Base-by-base conservation (phyloP, 768 basidiomycete genomes). In the Boletus pseudo-olivaceus region DNA sequence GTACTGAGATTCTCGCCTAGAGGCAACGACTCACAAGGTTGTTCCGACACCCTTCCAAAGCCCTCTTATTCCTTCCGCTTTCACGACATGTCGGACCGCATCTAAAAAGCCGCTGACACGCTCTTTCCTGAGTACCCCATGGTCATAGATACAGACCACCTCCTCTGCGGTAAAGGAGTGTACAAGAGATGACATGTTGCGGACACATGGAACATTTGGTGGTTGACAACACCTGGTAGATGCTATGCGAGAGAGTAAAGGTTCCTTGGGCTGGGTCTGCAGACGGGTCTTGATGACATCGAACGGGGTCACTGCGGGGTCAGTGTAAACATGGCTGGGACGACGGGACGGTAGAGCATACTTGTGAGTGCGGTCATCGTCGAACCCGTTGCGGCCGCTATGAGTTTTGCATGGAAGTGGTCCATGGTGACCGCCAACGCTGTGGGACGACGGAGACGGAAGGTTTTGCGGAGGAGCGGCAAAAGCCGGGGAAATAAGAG, bases 11-110 rank as follows among this genome's bases (percentile, higher is more conserved):
- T 46, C 29, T 45, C 20, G 19, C 35, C 0, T 14, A 34, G 35
- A 20, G 33, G 39, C 32, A 48, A 41, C 4, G 37, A 47, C 91
- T 73, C 65, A 94, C 90, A 98, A 68, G 27, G 93, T 82, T 4
- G 95, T 97, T 8, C 93, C 94, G 1, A 82, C 88, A 47, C 97
- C 97, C 68, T 98, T 95, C 97, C 97, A 99, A 1, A 99, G 73
- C 0, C 94, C 95, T 43, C 82, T 76, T 2, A 87, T 58, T 11
- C 97, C 96, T 70, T 94, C 93, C 44, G 83, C 86, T 61, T 80
- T 78, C 76, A 82, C 82, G 35, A 97, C 91, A 67, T 88, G 87
- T 34, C 79, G 75, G 7, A 96, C 77, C 4, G 93, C 92, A 67
- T 93, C 91, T 66, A 82, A 80, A 68, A 97, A 95, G 11, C 96